phyloP scores from a whole-genome alignment of 1,284 basidiomycete species.

The Pseudozyma thailandica region DNA sequence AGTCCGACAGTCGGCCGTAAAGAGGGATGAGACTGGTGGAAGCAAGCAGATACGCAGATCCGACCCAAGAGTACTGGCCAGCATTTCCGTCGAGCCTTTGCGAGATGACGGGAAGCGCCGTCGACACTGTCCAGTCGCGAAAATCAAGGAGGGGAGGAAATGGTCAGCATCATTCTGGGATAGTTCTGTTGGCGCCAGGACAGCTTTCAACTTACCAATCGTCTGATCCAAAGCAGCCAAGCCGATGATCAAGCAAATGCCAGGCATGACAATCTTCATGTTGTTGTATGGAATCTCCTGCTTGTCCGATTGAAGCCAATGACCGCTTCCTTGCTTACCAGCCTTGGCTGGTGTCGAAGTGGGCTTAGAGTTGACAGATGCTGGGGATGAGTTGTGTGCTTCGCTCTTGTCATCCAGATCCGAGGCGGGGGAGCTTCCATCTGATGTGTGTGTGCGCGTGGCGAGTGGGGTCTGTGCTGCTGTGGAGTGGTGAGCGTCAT shows the following conservation, averaged over 20 bases:
- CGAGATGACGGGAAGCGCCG: slow-evolving; percentile 66
- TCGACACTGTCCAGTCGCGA: slow-evolving; percentile 60
- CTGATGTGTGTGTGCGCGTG: slow-evolving; percentile 17
- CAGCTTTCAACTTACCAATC: no score
- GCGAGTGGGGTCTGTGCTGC: slow-evolving; percentile 6
- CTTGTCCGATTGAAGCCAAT: slow-evolving; percentile 53
- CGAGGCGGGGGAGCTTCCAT: slow-evolving; percentile 5
- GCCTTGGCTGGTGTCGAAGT: background rate
- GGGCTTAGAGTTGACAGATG: background rate
- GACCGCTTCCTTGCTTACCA: slow-evolving; percentile 10
- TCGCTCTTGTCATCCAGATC: slow-evolving; percentile 26
- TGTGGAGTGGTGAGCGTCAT: slow-evolving; percentile 8
- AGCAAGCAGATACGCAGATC: slow-evolving; percentile 69
- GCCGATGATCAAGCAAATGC: slow-evolving; percentile 48
- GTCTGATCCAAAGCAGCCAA: slow-evolving; percentile 66
- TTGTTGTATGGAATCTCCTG: slow-evolving; percentile 57
- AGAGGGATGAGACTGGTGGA: slow-evolving; percentile 68
- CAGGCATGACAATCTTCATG: slow-evolving; percentile 56
- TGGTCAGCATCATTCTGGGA: no score
- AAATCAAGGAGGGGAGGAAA: background rate
- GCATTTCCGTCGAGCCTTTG: slow-evolving; percentile 41
- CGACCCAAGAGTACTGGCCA: slow-evolving; percentile 68
- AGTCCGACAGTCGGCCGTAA: slow-evolving; percentile 64
- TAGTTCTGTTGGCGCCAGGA: no score
- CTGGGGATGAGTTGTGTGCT: background rate